phyloP scores from a whole-genome alignment of 768 basidiomycete genomes.

The Calocybe cyanea region DNA sequence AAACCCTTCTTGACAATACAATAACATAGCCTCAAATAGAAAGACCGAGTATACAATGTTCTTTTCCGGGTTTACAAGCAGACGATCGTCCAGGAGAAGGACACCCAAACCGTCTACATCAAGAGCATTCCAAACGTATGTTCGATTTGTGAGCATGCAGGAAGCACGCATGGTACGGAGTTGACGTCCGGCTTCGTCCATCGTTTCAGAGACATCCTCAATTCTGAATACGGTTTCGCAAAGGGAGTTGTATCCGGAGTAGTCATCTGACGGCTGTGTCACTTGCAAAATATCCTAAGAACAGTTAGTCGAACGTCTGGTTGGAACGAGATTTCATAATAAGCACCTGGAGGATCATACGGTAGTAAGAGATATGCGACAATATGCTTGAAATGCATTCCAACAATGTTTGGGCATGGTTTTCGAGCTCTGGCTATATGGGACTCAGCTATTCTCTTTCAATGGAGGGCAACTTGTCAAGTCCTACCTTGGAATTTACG shows the following conservation, averaged over 20 bases:
- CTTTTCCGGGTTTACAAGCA: slow-evolving; percentile 20
- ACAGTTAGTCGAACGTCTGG: neutral
- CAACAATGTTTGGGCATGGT: slow-evolving; percentile 23
- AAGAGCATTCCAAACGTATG: slow-evolving; percentile 22
- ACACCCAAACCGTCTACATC: slow-evolving; percentile 27
- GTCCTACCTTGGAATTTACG: slow-evolving; percentile 19
- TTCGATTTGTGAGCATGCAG: slow-evolving; percentile 24
- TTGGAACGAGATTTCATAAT: neutral
- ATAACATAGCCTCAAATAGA: slow-evolving; percentile 30
- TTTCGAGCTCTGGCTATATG: slow-evolving; percentile 16
- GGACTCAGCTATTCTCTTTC: neutral
- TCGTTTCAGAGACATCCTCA: slow-evolving; percentile 27
- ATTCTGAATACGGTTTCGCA: slow-evolving; percentile 29
- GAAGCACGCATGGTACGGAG: slow-evolving; percentile 30
- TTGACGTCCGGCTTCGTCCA: slow-evolving; percentile 34
- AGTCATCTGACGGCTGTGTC: slow-evolving; percentile 23
- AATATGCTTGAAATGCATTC: slow-evolving; percentile 28
- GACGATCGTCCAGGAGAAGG: slow-evolving; percentile 31
- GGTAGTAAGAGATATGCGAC: slow-evolving; percentile 28
- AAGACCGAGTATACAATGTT: slow-evolving; percentile 26
- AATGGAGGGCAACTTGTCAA: neutral
- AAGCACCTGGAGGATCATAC: slow-evolving; percentile 25
- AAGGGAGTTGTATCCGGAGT: slow-evolving; percentile 27
- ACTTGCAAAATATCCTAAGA: slow-evolving; percentile 25
- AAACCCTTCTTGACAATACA: slow-evolving; percentile 29